These are phyloP conservation scores for Mucor plumbeus DNA, from an alignment of 371 early-diverging fungal genomes.

Conservation along the genomic window DNA sequence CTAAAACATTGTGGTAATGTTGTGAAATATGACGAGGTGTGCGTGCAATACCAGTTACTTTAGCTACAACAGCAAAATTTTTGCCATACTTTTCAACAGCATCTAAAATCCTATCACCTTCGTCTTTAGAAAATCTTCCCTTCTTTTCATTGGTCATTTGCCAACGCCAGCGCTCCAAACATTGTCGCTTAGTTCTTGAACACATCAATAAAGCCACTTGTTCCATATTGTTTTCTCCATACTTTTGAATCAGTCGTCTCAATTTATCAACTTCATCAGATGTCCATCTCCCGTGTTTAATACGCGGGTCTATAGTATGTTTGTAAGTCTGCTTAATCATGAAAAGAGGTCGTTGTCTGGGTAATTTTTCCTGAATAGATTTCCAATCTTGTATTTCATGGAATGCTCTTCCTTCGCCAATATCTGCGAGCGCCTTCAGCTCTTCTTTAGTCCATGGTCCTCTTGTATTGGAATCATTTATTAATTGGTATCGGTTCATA, in stretches of 20 bases:
- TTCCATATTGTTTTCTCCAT: conserved; percentile 28
- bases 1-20: conserved; percentile 41
- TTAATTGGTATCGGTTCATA: conserved; percentile 25
- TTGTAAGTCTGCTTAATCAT: conserved; percentile 34
- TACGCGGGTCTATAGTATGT: conserved; percentile 32
- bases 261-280: conserved; percentile 30
- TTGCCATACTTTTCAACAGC: conserved; percentile 44
- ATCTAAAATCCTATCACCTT: conserved; percentile 34
- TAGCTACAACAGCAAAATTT: conserved; percentile 39
- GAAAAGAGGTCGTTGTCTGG: conserved; percentile 22
- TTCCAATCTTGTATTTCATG: conserved; percentile 33
- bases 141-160: conserved; percentile 23
- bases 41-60: conserved; percentile 35
- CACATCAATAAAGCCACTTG: conserved; percentile 24
- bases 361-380: conserved; percentile 28
- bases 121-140: conserved; percentile 41
- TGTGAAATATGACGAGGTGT: conserved; percentile 48
- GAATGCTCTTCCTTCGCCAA: conserved; percentile 14
- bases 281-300: conserved; percentile 46
- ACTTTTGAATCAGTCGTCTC: conserved; percentile 4
- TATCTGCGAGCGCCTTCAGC: conserved; percentile 16
- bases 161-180: conserved; percentile 49
- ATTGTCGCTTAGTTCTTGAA: conserved; percentile 40
- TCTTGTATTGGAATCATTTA: conserved; percentile 2
- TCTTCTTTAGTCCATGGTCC: conserved; percentile 47